phyloP scores from a whole-genome alignment of 148 eudicot genomes.

The Cornus florida region DNA sequence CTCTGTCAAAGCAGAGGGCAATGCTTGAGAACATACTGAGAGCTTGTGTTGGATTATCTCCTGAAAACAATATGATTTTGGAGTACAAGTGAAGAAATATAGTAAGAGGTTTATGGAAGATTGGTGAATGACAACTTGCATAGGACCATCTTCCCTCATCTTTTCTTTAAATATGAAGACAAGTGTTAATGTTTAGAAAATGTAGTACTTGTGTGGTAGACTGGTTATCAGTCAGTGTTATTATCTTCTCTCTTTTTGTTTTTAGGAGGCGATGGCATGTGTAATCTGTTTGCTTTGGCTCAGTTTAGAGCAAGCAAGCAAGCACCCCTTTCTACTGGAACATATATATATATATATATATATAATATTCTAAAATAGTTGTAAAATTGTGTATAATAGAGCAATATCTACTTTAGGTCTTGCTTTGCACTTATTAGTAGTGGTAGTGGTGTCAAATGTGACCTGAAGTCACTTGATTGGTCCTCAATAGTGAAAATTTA shows the following conservation, averaged over 20 bases:
- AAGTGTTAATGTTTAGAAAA: not conserved
- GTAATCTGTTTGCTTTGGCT: not conserved
- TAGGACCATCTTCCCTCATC: not conserved
- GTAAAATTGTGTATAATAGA: not conserved
- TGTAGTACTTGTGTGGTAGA: not conserved
- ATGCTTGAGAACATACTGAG: conserved; percentile 98
- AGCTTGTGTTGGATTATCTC: conserved; percentile 95
- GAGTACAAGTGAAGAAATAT: conserved; percentile 69
- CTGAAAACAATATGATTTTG: conserved; percentile 98
- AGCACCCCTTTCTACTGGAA: not conserved
- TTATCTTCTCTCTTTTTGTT: not conserved
- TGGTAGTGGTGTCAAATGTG: too few species aligned
- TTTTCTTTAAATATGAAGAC: not conserved
- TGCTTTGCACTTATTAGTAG: too few species aligned
- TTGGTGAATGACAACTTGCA: conserved; percentile 5
- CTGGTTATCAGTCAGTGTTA: not conserved
- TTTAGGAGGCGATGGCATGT: not conserved
- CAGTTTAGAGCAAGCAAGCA: not conserved
- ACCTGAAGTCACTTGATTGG: too few species aligned
- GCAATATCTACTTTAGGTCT: not conserved
- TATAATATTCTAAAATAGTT: too few species aligned
- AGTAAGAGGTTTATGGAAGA: not conserved
- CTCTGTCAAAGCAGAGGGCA: conserved; percentile 92
- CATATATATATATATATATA: not conserved
- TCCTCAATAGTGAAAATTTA: too few species aligned